Percentiles rank a stretch among this genome's conserved stretches.
Conservation (phyloP, 202 grass and related monocot genomes). For the Elaeis oleifera region DNA sequence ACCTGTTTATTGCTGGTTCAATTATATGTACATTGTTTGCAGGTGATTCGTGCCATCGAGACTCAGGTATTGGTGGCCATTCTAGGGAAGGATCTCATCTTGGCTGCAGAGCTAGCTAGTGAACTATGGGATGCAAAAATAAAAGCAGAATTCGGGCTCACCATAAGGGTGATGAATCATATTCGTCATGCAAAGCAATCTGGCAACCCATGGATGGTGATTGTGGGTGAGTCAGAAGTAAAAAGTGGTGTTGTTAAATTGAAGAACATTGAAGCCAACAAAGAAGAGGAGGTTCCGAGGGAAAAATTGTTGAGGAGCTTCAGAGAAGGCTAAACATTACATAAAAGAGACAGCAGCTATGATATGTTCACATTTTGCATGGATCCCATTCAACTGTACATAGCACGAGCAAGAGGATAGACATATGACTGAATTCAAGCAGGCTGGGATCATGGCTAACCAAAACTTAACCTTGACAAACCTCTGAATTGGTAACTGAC, state of each 20-base stretch:
- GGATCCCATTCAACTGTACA: no score
- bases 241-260: conserved; percentile 33
- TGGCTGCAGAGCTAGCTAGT: conserved; percentile 51
- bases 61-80: conserved; percentile 59
- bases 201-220: conserved; percentile 31
- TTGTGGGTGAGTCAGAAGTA: conserved; percentile 29
- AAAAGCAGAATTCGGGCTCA: conserved; percentile 70
- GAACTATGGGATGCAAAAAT: conserved; percentile 59
- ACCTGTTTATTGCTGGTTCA: neutral
- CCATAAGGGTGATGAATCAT: conserved; percentile 38
- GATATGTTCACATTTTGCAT: no score
- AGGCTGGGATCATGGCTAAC: no score
- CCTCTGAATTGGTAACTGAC: no score
- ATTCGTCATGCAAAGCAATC: conserved; percentile 26
- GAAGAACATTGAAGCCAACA: conserved; percentile 38
- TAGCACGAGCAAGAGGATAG: no score
- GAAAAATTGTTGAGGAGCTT: conserved; percentile 41
- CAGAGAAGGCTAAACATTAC: conserved; percentile 24
- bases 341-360: neutral
- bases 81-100: conserved; percentile 52
- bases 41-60: conserved; percentile 47
- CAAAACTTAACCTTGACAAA: no score
- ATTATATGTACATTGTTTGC: neutral
- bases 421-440: no score
- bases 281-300: conserved; percentile 42